Percentiles rank a stretch among this genome's conserved stretches.
These are phyloP conservation scores for Candida ponderosae DNA, from an alignment of 805 yeast species.

Conservation along the genomic window DNA sequence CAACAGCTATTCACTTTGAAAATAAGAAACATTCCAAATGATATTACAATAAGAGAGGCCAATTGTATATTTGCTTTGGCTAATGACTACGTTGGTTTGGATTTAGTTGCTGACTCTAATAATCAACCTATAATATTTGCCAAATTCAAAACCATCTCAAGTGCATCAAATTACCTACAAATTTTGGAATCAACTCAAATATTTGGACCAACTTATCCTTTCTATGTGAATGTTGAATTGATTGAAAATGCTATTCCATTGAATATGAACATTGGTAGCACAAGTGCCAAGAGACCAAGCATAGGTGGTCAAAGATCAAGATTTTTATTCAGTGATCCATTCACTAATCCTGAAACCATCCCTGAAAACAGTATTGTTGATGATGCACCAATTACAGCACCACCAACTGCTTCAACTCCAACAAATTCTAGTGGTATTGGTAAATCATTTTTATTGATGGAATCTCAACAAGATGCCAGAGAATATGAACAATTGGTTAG, in stretches of 20 bases:
- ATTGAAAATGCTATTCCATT: conserved; percentile 22
- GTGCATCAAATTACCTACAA: conserved; percentile 36
- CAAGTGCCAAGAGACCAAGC: conserved; percentile 41
- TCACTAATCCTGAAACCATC: conserved; percentile 22
- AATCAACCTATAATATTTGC: conserved; percentile 33
- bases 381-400: conserved; percentile 2
- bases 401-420: conserved; percentile 8
- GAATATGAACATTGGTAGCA: conserved; percentile 11
- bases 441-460: conserved; percentile 33
- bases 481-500: conserved; percentile 35
- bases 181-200: conserved; percentile 33
- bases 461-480: conserved; percentile 25
- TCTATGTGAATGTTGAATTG: conserved; percentile 31
- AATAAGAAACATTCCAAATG: conserved; percentile 53
- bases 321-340: conserved; percentile 63
- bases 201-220: conserved; percentile 42
- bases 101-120: conserved; percentile 30
- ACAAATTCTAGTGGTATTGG: conserved; percentile 28
- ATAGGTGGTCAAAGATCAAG: conserved; percentile 56
- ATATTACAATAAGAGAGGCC: conserved; percentile 60
- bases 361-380: conserved; percentile 9
- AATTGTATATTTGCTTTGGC: conserved; percentile 61
- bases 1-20: conserved; percentile 23
- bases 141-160: conserved; percentile 33
- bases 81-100: conserved; percentile 48